Base-by-base conservation (phyloP, 1,284 basidiomycete genomes). In the Stereum hirsutum region DNA sequence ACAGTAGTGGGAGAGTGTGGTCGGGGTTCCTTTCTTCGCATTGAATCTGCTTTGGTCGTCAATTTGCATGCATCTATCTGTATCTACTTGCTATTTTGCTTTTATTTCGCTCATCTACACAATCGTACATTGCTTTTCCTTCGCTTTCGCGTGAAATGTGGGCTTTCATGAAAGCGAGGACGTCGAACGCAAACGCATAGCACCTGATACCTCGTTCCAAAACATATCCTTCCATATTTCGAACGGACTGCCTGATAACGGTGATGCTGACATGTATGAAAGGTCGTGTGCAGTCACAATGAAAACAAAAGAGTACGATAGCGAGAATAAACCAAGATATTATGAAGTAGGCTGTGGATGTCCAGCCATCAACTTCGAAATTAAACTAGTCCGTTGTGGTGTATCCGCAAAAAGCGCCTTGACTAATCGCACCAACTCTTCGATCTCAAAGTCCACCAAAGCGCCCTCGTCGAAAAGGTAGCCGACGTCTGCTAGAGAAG, bases 381-480 rank as follows among this genome's bases (percentile, higher is more conserved):
- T 81, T n/a, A 85, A 85, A 49, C 73, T 83, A 40, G 82, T 74
- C 54, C 93, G 74, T 56, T 91, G 64, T 30, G 78, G 74, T n/a
- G 87, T 91, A 58, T 95, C 92, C 19, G 93, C 84, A 60, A 99
- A 99, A 38, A 99, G 69, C 0, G 92, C 93, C 37, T 76, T 74
- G 31, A 98, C 76, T 26, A 99, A 72, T 47, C 75, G 74, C 25
- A 82, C 78, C 2, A 99, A 70, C 63, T 98, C 94, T 25, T 86
- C 76, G 2, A 83, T 71, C 44, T 83, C 77, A 59, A 95, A 99
- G 62, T 99, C 95, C 26, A 95, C 80, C 49, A 99, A 66, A 3
- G 90, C 86, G 2, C 92, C 90, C 50, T 89, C 83, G 52, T 95
- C 89, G 57, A 94, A 91, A 12, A 99, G 74, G 61, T 94, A 96